Evolutionary conservation across 116 monocot species (phyloP).

Genomic region (Posidonia oceanica): DNA sequence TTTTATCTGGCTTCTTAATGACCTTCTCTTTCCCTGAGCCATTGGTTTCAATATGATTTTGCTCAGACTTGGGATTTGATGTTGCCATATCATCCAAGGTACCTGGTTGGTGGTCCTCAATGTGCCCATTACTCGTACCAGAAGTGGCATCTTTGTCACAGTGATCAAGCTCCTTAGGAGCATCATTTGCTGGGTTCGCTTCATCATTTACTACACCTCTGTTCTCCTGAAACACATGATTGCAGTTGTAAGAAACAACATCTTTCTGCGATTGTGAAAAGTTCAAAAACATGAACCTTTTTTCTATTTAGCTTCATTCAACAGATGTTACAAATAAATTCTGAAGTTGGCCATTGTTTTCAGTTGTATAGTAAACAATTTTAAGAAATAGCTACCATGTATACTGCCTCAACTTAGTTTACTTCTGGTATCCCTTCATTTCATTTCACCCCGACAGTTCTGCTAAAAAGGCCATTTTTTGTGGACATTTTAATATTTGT

Average conservation of each 20-base stretch:
- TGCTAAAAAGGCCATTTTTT: too few relatives aligned
- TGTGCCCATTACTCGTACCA: slow-evolving; percentile 8
- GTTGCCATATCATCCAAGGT: slow-evolving; percentile 16
- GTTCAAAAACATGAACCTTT: too few relatives aligned
- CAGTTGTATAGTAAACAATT: too few relatives aligned
- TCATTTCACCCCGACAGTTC: too few relatives aligned
- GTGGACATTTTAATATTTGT: too few relatives aligned
- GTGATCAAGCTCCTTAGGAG: neutral
- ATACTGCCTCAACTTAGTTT: too few relatives aligned
- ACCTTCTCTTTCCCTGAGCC: slow-evolving; percentile 36
- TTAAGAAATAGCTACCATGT: too few relatives aligned
- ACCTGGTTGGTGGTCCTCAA: slow-evolving; percentile 12
- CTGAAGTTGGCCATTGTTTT: too few relatives aligned
- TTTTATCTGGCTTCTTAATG: slow-evolving; percentile 91
- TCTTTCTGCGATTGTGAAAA: neutral
- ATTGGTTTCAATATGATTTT: slow-evolving; percentile 29
- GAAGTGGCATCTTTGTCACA: slow-evolving; percentile 14
- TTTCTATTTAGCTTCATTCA: too few relatives aligned
- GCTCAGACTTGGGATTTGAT: slow-evolving; percentile 19
- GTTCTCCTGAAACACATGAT: neutral
- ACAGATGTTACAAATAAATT: too few relatives aligned
- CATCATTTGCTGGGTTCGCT: neutral
- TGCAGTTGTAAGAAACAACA: neutral
- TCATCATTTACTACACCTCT: neutral
- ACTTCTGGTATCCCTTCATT: too few relatives aligned